Evolutionary conservation across 345 rosid species (phyloP).

Genomic region (Iberis pinnata): DNA sequence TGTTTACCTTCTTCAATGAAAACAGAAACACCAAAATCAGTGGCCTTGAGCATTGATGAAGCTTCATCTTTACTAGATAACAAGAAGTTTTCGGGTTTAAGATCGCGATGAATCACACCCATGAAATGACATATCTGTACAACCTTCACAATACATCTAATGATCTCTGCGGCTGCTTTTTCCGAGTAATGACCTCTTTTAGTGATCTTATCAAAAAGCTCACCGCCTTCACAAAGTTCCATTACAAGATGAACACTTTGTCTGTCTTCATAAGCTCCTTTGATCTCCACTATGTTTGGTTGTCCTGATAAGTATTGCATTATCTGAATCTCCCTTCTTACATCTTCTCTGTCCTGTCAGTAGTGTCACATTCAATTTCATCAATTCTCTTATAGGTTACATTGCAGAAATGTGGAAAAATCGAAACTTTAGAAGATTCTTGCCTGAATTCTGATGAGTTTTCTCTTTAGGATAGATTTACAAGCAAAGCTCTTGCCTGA

Average conservation of each 20-base stretch:
- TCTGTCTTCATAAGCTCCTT: neutral
- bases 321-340: neutral
- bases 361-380: no score
- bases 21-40: constrained; percentile 61
- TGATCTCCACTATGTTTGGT: constrained; percentile 1
- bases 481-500: neutral
- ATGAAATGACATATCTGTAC: constrained; percentile 61
- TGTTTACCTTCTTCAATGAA: constrained; percentile 30
- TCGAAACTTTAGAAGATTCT: no score
- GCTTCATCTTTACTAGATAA: constrained; percentile 45
- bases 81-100: constrained; percentile 70
- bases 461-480: neutral
- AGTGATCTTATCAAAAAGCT: neutral
- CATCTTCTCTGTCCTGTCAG: neutral
- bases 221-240: neutral
- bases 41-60: constrained; percentile 53
- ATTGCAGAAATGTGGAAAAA: no score
- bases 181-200: neutral
- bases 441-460: neutral
- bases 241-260: neutral
- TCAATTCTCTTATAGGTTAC: no score
- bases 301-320: constrained; percentile 1
- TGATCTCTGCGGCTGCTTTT: neutral
- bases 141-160: constrained; percentile 32
- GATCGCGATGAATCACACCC: constrained; percentile 70